phyloP scores from a whole-genome alignment of 73 alveolate genomes.

The Paramecium caudatum region DNA sequence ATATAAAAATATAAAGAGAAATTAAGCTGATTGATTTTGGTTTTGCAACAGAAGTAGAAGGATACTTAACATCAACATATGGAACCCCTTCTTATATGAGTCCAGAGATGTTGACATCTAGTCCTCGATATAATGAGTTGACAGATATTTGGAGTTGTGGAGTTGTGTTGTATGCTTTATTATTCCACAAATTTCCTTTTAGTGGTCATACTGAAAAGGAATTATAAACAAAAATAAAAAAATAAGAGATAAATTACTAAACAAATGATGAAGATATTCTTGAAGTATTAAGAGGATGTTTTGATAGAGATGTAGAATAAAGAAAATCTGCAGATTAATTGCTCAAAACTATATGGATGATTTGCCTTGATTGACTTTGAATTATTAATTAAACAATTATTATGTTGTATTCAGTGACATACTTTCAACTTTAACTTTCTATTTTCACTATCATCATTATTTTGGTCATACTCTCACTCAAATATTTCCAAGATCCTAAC shows the following conservation, averaged over 20 bases:
- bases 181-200: constrained; percentile 55
- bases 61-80: not conserved
- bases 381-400: not conserved
- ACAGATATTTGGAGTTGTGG: constrained; percentile 73
- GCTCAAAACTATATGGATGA: constrained; percentile 19
- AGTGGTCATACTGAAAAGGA: constrained; percentile 53
- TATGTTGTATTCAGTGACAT: constrained; percentile 27
- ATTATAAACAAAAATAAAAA: constrained; percentile 46
- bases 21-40: constrained; percentile 64
- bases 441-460: not conserved
- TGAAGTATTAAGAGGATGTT: constrained; percentile 12
- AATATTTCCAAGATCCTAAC: constrained; percentile 23
- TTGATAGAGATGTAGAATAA: constrained; percentile 40
- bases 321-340: constrained; percentile 33
- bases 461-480: not conserved
- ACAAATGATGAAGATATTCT: not conserved
- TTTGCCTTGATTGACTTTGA: constrained; percentile 8
- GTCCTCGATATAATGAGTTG: constrained; percentile 36
- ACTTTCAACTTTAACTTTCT: constrained; percentile 21
- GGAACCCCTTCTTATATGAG: constrained; percentile 70
- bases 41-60: constrained; percentile 59
- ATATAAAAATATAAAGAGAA: constrained; percentile 24
- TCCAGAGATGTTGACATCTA: constrained; percentile 47
- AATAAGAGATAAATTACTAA: not conserved
- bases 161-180: constrained; percentile 20